Conservation (phyloP, 2,329 filamentous ascomycete species). For the Pyrenochaeta sp. region DNA sequence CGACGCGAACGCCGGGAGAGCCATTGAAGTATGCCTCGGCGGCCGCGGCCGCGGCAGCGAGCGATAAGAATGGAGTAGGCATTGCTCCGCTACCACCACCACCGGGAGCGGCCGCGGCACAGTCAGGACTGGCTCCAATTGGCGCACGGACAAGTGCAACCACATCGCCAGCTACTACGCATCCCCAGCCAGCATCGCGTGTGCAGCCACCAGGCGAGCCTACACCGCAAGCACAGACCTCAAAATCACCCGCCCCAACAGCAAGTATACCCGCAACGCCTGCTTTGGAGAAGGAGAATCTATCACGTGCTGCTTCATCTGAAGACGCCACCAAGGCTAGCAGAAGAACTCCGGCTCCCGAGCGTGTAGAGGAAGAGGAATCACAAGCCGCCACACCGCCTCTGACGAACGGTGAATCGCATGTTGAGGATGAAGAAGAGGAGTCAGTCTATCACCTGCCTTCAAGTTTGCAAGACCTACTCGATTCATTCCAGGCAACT, state of each 20-base stretch:
- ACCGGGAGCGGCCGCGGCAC: slow-evolving; percentile 65
- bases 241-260: slow-evolving; percentile 62
- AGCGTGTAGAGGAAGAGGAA: slow-evolving; percentile 46
- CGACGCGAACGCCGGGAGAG: slow-evolving; percentile 84
- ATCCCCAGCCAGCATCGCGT: slow-evolving; percentile 52
- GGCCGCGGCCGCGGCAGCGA: slow-evolving; percentile 89
- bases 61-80: slow-evolving; percentile 85
- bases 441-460: slow-evolving; percentile 95
- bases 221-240: slow-evolving; percentile 47
- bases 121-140: slow-evolving; percentile 56
- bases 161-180: slow-evolving; percentile 58
- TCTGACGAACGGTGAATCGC: slow-evolving; percentile 63
- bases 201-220: slow-evolving; percentile 51
- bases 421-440: slow-evolving; percentile 64
- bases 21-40: slow-evolving; percentile 96
- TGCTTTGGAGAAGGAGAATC: slow-evolving; percentile 54
- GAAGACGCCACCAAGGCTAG: slow-evolving; percentile 39
- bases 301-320: slow-evolving; percentile 40
- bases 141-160: slow-evolving; percentile 65
- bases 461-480: slow-evolving; percentile 84
- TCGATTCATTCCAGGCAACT: slow-evolving; percentile 88
- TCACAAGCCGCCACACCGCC: slow-evolving; percentile 48
- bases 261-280: slow-evolving; percentile 57
- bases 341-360: slow-evolving; percentile 39
- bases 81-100: slow-evolving; percentile 94